These are phyloP conservation scores for Komagataella pastoris DNA, from an alignment of 805 yeast species.

Conservation along the genomic window DNA sequence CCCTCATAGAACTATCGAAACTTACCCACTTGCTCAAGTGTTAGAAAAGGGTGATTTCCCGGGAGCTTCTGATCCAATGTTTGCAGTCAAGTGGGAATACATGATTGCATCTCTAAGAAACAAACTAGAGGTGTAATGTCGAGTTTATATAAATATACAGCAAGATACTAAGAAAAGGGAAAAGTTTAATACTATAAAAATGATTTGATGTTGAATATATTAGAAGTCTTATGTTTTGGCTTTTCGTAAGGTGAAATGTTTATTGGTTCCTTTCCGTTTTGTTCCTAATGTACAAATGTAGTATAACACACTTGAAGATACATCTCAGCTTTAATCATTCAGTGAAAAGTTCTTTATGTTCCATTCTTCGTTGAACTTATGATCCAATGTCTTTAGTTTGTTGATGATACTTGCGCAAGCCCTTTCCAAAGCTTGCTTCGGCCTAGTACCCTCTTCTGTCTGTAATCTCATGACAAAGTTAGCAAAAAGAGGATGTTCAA, in stretches of 20 bases:
- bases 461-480: constrained; percentile 89
- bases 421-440: constrained; percentile 77
- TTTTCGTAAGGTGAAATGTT: constrained; percentile 10
- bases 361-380: constrained; percentile 86
- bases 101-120: constrained; percentile 34
- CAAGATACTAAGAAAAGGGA: neutral
- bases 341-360: constrained; percentile 54
- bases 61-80: constrained; percentile 29
- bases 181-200: neutral
- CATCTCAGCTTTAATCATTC: neutral
- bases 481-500: constrained; percentile 96
- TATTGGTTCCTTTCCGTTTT: neutral
- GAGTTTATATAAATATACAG: neutral
- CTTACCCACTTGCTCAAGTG: constrained; percentile 40
- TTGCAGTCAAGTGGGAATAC: constrained; percentile 34
- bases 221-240: neutral
- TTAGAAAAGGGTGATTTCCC: constrained; percentile 27
- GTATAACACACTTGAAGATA: neutral
- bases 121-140: constrained; percentile 6
- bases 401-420: constrained; percentile 80
- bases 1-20: constrained; percentile 58
- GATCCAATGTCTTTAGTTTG: constrained; percentile 61
- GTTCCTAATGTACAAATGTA: neutral
- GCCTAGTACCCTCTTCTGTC: constrained; percentile 90
- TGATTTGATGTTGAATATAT: neutral